These are phyloP conservation scores for Colletotrichum paranaense DNA, from an alignment of 2,329 filamentous ascomycete species.

Conservation along the genomic window DNA sequence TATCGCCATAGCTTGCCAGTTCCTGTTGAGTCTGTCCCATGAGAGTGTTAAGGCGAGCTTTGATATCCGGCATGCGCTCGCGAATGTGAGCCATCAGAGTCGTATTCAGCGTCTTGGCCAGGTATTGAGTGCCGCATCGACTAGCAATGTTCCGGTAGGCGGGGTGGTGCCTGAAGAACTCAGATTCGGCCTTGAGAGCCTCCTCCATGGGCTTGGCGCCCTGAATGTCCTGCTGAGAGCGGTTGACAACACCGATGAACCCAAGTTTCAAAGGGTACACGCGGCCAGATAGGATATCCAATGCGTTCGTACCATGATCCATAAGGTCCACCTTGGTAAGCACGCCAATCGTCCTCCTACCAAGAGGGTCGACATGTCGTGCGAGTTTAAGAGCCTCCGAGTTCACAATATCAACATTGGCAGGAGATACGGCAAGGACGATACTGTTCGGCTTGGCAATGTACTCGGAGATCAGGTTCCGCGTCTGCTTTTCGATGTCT, in stretches of 20 bases:
- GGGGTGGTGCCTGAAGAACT: conserved; percentile 97
- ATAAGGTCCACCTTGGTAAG: conserved; percentile 97
- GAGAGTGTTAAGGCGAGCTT: conserved; percentile 94
- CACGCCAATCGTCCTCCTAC: conserved; percentile 94
- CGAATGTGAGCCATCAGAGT: conserved; percentile 97
- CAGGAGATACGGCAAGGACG: conserved; percentile 93
- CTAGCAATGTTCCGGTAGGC: conserved; percentile 96
- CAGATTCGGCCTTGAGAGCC: conserved; percentile 87
- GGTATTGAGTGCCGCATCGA: conserved; percentile 91
- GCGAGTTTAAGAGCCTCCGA: conserved; percentile 97
- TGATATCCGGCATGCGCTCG: conserved; percentile 96
- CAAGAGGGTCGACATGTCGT: conserved; percentile 94
- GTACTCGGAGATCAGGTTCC: conserved; percentile 96
- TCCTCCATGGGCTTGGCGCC: conserved; percentile 95
- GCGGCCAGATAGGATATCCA: conserved; percentile 96
- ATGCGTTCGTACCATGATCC: conserved; percentile 97
- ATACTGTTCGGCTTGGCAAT: conserved; percentile 99
- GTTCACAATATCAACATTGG: conserved; percentile 98
- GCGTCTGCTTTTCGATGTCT: conserved; percentile 98
- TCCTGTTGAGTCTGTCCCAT: conserved; percentile 99
- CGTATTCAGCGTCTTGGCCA: conserved; percentile 94
- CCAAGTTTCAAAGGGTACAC: conserved; percentile 97
- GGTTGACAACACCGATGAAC: conserved; percentile 97
- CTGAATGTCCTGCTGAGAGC: conserved; percentile 98
- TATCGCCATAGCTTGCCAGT: conserved; percentile 96